Conservation (phyloP, 495 filamentous ascomycete species). For the Penicillium dipodomyicola region DNA sequence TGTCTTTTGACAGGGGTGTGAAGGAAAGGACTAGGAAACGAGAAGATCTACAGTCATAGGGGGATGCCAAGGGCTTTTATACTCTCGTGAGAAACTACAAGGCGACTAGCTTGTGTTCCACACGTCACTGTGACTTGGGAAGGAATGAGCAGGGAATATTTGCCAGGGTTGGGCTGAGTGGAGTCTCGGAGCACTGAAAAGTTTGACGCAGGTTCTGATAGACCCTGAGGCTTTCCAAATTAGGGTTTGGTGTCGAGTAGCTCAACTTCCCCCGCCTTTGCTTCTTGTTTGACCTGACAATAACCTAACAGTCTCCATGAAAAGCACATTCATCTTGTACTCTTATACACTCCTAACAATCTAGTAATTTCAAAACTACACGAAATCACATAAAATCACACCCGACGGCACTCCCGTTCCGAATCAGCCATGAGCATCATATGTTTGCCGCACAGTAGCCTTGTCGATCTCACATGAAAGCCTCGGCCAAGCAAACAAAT, state of each 20-base stretch:
- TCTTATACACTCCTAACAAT: not conserved
- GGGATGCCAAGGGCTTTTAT: slow-evolving; percentile 6
- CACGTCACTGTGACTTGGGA: slow-evolving; percentile 5
- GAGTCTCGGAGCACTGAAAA: slow-evolving; percentile 4
- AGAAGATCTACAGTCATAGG: slow-evolving; percentile 1
- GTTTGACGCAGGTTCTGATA: not conserved
- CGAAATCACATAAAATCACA: not conserved
- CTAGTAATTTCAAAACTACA: not conserved
- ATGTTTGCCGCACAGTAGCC: slow-evolving; percentile 1
- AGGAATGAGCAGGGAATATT: not conserved
- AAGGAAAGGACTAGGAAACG: not conserved
- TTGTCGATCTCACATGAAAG: slow-evolving; percentile 15
- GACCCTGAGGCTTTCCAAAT: slow-evolving; percentile 6
- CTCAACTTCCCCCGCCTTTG: slow-evolving; percentile 10
- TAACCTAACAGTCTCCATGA: not conserved
- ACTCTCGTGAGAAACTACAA: slow-evolving; percentile 7
- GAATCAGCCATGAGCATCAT: not conserved
- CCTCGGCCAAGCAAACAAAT: slow-evolving; percentile 7
- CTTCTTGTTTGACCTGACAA: not conserved
- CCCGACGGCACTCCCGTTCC: not conserved
- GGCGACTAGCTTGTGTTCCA: not conserved
- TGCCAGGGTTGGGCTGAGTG: not conserved
- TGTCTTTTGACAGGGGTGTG: not conserved
- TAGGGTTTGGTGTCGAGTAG: slow-evolving; percentile 10
- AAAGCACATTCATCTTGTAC: not conserved